Conservation (phyloP, 2,329 filamentous ascomycete genomes). For the Clonostachys rosea region DNA sequence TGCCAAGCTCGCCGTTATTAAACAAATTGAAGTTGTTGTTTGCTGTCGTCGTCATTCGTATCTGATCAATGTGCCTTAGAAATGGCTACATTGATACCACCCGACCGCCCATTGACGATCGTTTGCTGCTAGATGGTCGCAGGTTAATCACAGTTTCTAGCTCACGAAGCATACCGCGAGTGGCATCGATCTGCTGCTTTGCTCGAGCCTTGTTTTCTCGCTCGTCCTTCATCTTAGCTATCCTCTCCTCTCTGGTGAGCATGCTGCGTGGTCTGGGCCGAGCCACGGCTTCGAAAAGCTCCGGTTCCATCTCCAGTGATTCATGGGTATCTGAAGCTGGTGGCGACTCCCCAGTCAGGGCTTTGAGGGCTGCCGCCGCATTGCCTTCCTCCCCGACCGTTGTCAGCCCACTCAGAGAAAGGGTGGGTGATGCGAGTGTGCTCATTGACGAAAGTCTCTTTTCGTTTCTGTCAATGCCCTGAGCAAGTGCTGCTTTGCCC, state of each 20-base stretch:
- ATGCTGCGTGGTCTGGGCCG: conserved; percentile 63
- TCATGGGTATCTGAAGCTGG: conserved; percentile 46
- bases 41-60: background rate
- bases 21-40: no score
- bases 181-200: conserved; percentile 74
- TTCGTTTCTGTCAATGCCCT: conserved; percentile 78
- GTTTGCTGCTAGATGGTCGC: conserved; percentile 34
- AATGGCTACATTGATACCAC: conserved; percentile 33
- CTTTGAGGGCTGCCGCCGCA: conserved; percentile 63
- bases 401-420: conserved; percentile 64
- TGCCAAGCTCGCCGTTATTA: no score
- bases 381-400: conserved; percentile 48
- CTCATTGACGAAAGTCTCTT: conserved; percentile 62
- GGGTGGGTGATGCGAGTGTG: conserved; percentile 51
- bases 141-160: conserved; percentile 81
- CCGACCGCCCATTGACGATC: conserved; percentile 24
- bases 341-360: conserved; percentile 68
- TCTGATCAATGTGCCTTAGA: background rate
- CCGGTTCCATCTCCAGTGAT: conserved; percentile 55
- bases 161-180: conserved; percentile 85
- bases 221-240: conserved; percentile 84
- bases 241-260: conserved; percentile 80
- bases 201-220: conserved; percentile 67
- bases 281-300: conserved; percentile 87
- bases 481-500: conserved; percentile 76